Evolutionary conservation across 129 eudicot genomes (phyloP), one percentile per base, ranked within the genome.

Genomic region (Dittrichia graveolens): DNA sequence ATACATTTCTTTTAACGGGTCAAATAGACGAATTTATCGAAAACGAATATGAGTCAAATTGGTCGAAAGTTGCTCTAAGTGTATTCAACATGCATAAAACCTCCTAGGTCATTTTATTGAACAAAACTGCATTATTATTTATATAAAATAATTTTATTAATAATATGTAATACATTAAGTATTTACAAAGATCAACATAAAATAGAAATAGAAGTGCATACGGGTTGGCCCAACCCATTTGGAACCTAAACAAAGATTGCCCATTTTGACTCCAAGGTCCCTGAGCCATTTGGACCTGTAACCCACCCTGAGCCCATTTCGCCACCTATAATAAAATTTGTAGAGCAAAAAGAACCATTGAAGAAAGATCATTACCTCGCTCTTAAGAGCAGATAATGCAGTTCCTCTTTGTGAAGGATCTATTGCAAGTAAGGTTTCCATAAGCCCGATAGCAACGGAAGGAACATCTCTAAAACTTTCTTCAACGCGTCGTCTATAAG

Each of bases 361-460:
- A 70, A 54, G 72, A 19, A 60, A 70, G 57, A 46, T 49, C 52
- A 18, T 35, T 77, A 87, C 97, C 91, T 89, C 91, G 63, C 91
- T 92, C 9, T 86, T 74, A 63, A 92, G 86, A 69, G 96, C 89
- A 75, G 57, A 71, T 45, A 85, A 73, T 64, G 98, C 89, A 42
- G 89, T 84, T 54, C 96, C 91, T 77, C 96, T 83, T 55, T 72
- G 71, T 14, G 85, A 72, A 77, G 96, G 96, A 77, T 89, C 91
- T 49, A 92, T 62, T 59, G 94, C 84, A 83, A 89, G 93, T 85
- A 92, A 75, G 65, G 73, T 79, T 80, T 92, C 96, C 85, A 89
- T 75, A 63, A 92, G 86, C 67, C 82, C 66, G 14, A 89, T 74
- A 49, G 94, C 91, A 83, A 80, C 83, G 7, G 83, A 67, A 74